These are phyloP conservation scores for Dioszegia crocea DNA, from an alignment of 768 basidiomycete genomes.

Conservation along the genomic window DNA sequence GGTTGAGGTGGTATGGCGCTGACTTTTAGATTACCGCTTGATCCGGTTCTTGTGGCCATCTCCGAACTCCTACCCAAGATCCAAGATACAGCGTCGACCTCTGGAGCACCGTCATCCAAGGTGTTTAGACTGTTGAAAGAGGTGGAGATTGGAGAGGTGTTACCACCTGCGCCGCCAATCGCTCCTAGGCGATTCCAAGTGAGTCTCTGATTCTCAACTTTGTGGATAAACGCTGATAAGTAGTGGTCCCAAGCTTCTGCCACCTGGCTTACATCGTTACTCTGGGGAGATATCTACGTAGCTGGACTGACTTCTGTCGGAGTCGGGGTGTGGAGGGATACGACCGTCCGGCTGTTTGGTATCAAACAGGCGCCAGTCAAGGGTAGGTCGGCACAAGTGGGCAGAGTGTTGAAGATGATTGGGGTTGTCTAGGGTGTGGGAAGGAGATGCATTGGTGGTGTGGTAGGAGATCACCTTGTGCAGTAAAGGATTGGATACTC, in stretches of 20 bases:
- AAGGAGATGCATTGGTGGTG: neutral
- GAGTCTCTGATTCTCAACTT: conserved; percentile 35
- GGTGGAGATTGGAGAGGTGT: conserved; percentile 64
- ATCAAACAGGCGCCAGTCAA: conserved; percentile 80
- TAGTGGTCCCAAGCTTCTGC: conserved; percentile 91
- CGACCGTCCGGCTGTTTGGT: conserved; percentile 81
- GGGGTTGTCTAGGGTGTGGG: neutral
- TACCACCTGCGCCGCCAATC: conserved; percentile 67
- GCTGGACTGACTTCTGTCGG: conserved; percentile 79
- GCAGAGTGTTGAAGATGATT: conserved; percentile 35
- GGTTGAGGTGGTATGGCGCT: neutral
- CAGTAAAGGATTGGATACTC: no score
- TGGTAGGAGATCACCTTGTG: no score
- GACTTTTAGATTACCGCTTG: conserved; percentile 69
- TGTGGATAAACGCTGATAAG: conserved; percentile 5
- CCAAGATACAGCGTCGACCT: conserved; percentile 63
- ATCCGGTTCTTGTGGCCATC: conserved; percentile 78
- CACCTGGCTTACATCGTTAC: conserved; percentile 85
- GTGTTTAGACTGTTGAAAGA: conserved; percentile 72
- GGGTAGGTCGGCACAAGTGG: conserved; percentile 52
- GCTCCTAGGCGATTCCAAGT: conserved; percentile 72
- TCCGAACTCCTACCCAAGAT: conserved; percentile 82
- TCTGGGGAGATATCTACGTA: conserved; percentile 95
- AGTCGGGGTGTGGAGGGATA: conserved; percentile 73
- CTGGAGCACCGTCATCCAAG: conserved; percentile 62